Evolutionary conservation across 768 basidiomycete genomes (phyloP), one percentile per base, ranked within the genome.

Genomic region (Phanerochaete sordida): DNA sequence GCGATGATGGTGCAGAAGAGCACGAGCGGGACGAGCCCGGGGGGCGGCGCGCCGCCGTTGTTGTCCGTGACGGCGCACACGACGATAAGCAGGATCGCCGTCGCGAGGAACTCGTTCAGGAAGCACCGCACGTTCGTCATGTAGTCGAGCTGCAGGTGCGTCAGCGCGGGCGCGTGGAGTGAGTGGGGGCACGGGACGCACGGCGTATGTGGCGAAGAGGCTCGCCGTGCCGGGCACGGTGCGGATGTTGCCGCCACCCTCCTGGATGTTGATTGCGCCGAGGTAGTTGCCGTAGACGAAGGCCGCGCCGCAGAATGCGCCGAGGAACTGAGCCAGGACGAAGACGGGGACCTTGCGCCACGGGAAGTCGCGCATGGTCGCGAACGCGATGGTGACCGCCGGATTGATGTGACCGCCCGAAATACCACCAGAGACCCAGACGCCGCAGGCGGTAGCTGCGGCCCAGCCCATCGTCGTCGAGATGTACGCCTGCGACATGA

Each of bases 301-400:
- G 1, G 79, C 80, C 19, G 81, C 81, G 19, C 86, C 88, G 48
- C 79, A 74, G 35, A 87, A 66, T 3, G 72, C 87, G 23, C 88
- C 88, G 47, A 89, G 68, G n/a, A 86, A 58, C 69, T 90, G 88
- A 0, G 85, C 80, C 49, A 83, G 65, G 51, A 88, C 79, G 69
- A 85, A 91, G 33, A 66, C 77, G 0, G 91, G 91, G 0, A 91
- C 91, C 69, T 93, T 93, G 63, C 78, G 79, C 87, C 88, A 88
- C 0, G 91, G 89, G 72, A 93, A 92, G 49, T 79, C 80, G 62
- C 91, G 84, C 70, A 84, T 84, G 3, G 82, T 75, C 2, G 87
- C 88, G 48, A 91, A 68, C 12, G 84, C 79, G 49, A 93, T 70
- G 16, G 91, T 93, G 24, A 92, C 73, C 6, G 75, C 72, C 15